Conservation (phyloP, 169 alveolate species). For the Eimeria brunetti region DNA sequence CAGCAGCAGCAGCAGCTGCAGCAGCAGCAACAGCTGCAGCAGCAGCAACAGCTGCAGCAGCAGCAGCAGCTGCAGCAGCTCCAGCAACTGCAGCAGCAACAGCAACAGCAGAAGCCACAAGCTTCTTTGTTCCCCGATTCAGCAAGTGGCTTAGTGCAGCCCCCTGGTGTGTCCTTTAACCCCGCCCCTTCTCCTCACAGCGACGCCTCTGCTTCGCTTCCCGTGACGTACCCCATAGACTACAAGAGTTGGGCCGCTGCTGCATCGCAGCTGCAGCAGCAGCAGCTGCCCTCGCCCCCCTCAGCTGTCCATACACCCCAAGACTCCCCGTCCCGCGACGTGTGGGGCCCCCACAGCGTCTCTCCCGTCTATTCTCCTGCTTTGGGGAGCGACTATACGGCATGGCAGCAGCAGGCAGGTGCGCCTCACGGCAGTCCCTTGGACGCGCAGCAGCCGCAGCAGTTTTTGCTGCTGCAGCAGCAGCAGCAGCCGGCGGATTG, state of each 20-base stretch:
- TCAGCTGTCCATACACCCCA: conserved; percentile 57
- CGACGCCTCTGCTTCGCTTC: neutral
- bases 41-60: conserved; percentile 13
- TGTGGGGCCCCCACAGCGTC: conserved; percentile 45
- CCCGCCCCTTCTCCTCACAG: conserved; percentile 12
- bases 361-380: conserved; percentile 36
- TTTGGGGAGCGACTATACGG: conserved; percentile 10
- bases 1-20: conserved; percentile 34
- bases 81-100: conserved; percentile 36
- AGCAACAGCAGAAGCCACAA: conserved; percentile 45
- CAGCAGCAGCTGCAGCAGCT: conserved; percentile 11
- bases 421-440: conserved; percentile 1
- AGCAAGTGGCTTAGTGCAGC: neutral
- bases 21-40: conserved; percentile 40
- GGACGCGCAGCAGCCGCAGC: conserved; percentile 19
- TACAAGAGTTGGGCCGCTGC: conserved; percentile 57
- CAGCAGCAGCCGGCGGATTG: conserved; percentile 21
- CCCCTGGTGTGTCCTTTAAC: neutral
- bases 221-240: conserved; percentile 15
- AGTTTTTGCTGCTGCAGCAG: conserved; percentile 43
- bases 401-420: conserved; percentile 35
- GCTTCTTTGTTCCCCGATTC: conserved; percentile 29
- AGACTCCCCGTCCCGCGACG: conserved; percentile 41
- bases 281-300: conserved; percentile 41
- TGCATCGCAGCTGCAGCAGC: conserved; percentile 52